Conservation (phyloP, 495 filamentous ascomycete genomes). For the Lophium mytilinum region DNA sequence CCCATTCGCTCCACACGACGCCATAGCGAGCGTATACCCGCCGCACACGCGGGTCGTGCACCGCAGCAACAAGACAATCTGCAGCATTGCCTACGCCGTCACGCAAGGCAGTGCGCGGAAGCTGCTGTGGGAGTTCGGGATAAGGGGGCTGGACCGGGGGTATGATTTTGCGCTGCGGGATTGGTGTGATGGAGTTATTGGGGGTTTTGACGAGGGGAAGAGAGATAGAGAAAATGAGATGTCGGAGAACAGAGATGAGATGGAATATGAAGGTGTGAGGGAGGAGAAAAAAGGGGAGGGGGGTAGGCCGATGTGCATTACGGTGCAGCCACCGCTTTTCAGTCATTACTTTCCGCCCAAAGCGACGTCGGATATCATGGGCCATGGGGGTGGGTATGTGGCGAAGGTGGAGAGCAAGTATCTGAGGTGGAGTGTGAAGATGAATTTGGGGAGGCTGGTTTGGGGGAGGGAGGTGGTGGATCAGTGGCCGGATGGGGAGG, state of each 20-base stretch:
- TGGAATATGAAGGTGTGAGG: too few relatives aligned
- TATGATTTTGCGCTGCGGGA: constrained; percentile 44
- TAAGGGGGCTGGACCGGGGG: constrained; percentile 34
- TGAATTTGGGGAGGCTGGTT: constrained; percentile 35
- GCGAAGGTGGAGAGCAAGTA: constrained; percentile 36
- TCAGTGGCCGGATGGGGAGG: constrained; percentile 13
- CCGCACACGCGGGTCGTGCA: constrained; percentile 39
- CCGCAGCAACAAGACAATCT: constrained; percentile 38
- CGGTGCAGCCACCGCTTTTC: constrained; percentile 41
- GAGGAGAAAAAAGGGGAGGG: not conserved
- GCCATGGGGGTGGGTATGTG: constrained; percentile 24
- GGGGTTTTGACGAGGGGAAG: constrained; percentile 20
- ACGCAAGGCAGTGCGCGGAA: constrained; percentile 46
- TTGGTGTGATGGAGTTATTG: constrained; percentile 35
- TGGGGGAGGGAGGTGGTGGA: constrained; percentile 10
- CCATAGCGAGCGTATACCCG: constrained; percentile 9
- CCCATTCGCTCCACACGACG: constrained; percentile 5
- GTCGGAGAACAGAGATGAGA: too few relatives aligned
- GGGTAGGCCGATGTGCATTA: constrained; percentile 34
- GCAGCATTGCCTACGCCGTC: constrained; percentile 49
- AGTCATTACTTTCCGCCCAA: constrained; percentile 39
- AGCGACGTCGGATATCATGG: constrained; percentile 36
- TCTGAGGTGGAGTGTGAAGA: constrained; percentile 42
- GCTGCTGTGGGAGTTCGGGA: constrained; percentile 42
- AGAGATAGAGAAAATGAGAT: not conserved